Evolutionary conservation across 1,284 basidiomycete species (phyloP).

Genomic region (Mycena sp.): DNA sequence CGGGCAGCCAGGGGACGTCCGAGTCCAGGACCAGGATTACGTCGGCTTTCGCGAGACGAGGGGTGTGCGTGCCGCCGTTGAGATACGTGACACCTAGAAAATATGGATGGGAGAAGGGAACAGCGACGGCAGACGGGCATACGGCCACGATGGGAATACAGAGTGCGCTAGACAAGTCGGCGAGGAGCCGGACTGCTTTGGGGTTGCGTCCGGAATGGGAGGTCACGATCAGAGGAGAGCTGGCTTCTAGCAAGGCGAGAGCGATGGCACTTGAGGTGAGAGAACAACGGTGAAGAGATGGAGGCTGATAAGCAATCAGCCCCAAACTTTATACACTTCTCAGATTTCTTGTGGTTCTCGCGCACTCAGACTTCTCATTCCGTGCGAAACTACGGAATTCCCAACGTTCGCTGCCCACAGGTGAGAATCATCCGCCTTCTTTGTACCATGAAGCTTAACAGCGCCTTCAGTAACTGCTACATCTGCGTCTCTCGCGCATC

Average conservation of each 20-base stretch:
- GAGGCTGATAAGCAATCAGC: too few species aligned
- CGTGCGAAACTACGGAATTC: too few species aligned
- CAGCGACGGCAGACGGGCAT: conserved; percentile 61
- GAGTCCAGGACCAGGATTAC: conserved; percentile 70
- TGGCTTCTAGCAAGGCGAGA: conserved; percentile 57
- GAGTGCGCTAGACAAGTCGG: conserved; percentile 58
- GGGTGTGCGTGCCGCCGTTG: conserved; percentile 51
- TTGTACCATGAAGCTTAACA: too few species aligned
- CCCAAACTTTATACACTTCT: too few species aligned
- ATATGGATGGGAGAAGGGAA: conserved; percentile 67
- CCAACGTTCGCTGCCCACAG: too few species aligned
- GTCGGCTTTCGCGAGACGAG: conserved; percentile 63
- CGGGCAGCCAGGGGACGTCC: conserved; percentile 74
- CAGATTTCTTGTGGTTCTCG: too few species aligned
- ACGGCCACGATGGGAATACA: conserved; percentile 64
- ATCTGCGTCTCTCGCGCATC: too few species aligned
- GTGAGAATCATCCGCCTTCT: too few species aligned
- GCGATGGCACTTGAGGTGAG: too few species aligned
- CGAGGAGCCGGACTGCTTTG: conserved; percentile 56
- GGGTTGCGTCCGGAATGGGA: conserved; percentile 69
- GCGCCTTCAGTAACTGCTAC: too few species aligned
- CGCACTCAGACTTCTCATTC: too few species aligned
- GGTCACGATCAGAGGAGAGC: conserved; percentile 70
- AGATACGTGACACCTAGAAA: conserved; percentile 61
- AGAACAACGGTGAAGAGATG: too few species aligned